Evolutionary conservation across 108 stramenopile species (phyloP), one percentile per base, ranked within the genome.

Genomic region (Nitzschia inconspicua): DNA sequence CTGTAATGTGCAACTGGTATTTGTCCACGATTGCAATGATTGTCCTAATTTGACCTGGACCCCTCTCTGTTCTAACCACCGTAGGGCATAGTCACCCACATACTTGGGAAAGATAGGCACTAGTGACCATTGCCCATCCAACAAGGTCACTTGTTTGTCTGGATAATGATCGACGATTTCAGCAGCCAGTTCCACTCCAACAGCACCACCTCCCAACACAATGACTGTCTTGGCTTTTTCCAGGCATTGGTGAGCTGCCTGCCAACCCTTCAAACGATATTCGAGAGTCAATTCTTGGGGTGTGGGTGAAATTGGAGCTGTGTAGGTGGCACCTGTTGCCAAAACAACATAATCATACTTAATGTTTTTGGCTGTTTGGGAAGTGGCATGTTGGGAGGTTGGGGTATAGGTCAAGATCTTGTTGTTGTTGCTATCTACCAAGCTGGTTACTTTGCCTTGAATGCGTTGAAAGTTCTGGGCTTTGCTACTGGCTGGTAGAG

Each of bases 111-210:
- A 70, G 41, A 58, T 36, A 14, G 68, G 44, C 3, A 61, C 43
- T 23, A 70, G 27, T 1, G 36, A n/a, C 13, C 42, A 1, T 19
- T 55, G 25, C 20, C 24, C 60, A 35, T 70, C 68, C 9, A 70
- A 5, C 0, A 70, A 44, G 0, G 52, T 70, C 16, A 70, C 60
- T 32, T 30, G 16, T 27, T 57, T 57, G 28, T 44, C 34, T 23
- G 32, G 14, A 19, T 44, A 59, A 31, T 61, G 53, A 27, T 70
- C 60, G 2, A 62, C 52, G 39, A 70, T 62, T 40, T 70, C 68
- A 6, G 68, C 60, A 13, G 68, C 68, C 43, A 70, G 49, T 29
- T 70, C 68, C 0, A 58, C 48, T 0, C 68, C 68, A n/a, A 70
- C 68, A 20, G 68, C 68, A 9, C 68, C 68, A 9, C 58, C 68